Evolutionary conservation across 2,329 filamentous ascomycete genomes (phyloP).

Genomic region (Cordyceps farinosa): DNA sequence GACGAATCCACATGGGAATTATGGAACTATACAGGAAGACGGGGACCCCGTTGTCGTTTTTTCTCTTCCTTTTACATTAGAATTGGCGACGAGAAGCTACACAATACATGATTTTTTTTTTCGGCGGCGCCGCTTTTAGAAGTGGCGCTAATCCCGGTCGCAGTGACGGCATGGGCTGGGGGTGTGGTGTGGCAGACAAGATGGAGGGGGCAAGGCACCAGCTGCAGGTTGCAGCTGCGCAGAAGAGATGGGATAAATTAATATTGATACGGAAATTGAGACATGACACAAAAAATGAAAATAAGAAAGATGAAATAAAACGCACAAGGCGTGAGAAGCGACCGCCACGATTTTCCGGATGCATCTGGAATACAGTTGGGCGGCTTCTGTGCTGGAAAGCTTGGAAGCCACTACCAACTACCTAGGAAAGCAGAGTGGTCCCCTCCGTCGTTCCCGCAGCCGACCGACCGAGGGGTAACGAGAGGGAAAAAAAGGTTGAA

Average conservation of each 20-base stretch:
- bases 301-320: too few relatives aligned
- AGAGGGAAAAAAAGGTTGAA: constrained; percentile 4
- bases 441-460: background rate
- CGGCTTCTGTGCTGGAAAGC: too few relatives aligned
- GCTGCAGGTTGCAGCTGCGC: background rate
- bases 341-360: too few relatives aligned
- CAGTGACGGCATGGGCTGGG: constrained; percentile 3
- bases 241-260: too few relatives aligned
- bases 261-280: too few relatives aligned
- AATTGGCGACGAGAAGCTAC: background rate
- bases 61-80: background rate
- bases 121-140: constrained; percentile 14
- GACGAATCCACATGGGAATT: background rate
- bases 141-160: constrained; percentile 13
- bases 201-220: background rate
- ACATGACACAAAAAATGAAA: too few relatives aligned
- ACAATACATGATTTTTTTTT: background rate
- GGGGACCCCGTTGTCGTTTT: background rate
- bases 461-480: background rate
- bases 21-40: background rate
- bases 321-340: too few relatives aligned
- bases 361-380: too few relatives aligned
- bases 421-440: background rate
- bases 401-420: too few relatives aligned
- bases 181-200: background rate